phyloP scores from a whole-genome alignment of 441 rosid species.

The Rhodomyrtus psidioides region DNA sequence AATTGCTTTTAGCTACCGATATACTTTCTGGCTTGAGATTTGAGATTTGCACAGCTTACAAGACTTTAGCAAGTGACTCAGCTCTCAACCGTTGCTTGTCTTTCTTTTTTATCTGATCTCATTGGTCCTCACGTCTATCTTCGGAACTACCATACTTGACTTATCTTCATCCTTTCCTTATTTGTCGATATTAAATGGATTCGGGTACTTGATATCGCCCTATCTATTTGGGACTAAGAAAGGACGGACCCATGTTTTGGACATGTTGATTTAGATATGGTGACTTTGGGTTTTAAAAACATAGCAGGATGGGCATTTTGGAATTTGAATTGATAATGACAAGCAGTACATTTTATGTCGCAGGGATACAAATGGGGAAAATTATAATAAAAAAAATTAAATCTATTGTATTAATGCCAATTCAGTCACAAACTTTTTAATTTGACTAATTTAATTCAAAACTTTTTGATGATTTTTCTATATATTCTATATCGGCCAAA shows the following conservation, averaged over 20 bases:
- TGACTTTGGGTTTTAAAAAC: neutral
- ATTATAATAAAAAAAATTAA: neutral
- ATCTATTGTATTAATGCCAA: rapidly evolving
- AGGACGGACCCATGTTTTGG: neutral
- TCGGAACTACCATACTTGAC: neutral
- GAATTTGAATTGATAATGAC: neutral
- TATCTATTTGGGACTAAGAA: neutral
- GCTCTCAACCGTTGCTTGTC: too few relatives aligned
- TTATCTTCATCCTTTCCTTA: neutral
- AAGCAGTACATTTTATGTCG: neutral
- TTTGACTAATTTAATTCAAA: too few relatives aligned
- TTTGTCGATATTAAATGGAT: neutral
- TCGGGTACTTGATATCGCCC: neutral
- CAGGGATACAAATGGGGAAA: neutral
- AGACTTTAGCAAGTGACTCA: neutral
- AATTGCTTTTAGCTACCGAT: neutral
- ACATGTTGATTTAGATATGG: neutral
- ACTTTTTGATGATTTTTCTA: too few relatives aligned
- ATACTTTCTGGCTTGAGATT: too few relatives aligned
- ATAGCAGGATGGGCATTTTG: neutral
- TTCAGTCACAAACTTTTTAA: too few relatives aligned
- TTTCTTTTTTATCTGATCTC: neutral
- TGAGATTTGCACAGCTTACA: neutral
- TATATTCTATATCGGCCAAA: too few relatives aligned
- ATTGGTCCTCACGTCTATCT: neutral